Evolutionary conservation across 352 stramenopile genomes (phyloP).

Genomic region (Thalassiosira sp.): DNA sequence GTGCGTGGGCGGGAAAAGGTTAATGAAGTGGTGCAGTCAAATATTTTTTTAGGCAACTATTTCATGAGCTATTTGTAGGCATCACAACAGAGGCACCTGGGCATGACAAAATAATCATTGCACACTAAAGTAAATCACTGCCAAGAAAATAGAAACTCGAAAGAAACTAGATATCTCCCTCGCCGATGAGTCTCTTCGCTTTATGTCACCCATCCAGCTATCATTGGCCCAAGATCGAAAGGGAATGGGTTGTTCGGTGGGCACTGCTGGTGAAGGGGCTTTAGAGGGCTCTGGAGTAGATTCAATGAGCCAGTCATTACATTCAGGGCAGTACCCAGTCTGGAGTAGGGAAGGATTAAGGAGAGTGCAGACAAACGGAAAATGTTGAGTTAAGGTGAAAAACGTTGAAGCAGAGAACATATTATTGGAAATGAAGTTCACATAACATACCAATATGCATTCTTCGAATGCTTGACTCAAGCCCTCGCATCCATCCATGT

Average conservation of each 20-base stretch:
- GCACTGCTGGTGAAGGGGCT: neutral
- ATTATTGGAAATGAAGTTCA: too few relatives aligned
- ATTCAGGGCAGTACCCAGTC: slow-evolving; percentile 50
- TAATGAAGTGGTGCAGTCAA: too few relatives aligned
- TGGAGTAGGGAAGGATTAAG: neutral
- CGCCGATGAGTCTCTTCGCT: slow-evolving; percentile 22
- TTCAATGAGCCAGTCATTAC: slow-evolving; percentile 28
- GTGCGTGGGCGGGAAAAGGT: too few relatives aligned
- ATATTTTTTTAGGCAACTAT: neutral
- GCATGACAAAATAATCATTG: neutral
- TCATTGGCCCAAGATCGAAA: slow-evolving; percentile 42
- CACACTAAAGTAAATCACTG: neutral
- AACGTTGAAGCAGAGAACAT: neutral
- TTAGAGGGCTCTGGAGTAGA: slow-evolving; percentile 17
- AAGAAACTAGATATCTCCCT: slow-evolving; percentile 11
- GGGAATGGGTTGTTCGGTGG: slow-evolving; percentile 10
- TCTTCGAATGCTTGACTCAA: slow-evolving; percentile 28
- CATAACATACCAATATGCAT: slow-evolving; percentile 37
- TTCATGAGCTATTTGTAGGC: neutral
- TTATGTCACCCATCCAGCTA: slow-evolving; percentile 33
- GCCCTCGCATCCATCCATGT: slow-evolving; percentile 39
- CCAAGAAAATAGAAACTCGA: neutral
- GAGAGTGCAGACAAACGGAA: neutral
- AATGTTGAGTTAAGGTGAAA: neutral
- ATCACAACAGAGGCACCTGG: neutral